Conservation (phyloP, 345 rosid species). For the Eucalyptus curtisii region DNA sequence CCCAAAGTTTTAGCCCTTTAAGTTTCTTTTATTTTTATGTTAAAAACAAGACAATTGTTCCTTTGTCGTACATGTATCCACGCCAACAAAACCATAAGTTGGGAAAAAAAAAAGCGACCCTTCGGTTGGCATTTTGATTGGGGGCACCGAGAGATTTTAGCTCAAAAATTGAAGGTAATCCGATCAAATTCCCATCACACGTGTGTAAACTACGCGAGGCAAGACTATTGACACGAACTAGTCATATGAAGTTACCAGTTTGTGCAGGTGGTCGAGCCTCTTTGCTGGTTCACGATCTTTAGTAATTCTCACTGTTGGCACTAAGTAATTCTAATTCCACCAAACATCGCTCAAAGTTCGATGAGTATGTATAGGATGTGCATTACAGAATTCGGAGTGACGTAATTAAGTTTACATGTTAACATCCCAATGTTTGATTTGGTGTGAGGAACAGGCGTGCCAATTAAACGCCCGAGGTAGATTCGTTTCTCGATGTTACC, state of each 20-base stretch:
- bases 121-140: not conserved
- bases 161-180: not conserved
- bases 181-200: not conserved
- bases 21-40: not conserved
- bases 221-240: not conserved
- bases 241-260: not conserved
- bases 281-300: not conserved
- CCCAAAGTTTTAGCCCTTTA: not conserved
- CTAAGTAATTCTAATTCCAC: not conserved
- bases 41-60: not conserved
- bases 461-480: not conserved
- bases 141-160: not conserved
- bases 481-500: not conserved
- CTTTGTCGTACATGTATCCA: fast-evolving
- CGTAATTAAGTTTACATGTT: not conserved
- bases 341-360: not conserved
- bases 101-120: not conserved
- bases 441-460: not conserved
- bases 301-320: not conserved
- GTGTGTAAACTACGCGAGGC: not conserved
- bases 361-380: not conserved
- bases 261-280: not conserved
- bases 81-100: not conserved
- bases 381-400: not conserved
- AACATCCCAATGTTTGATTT: not conserved